Evolutionary conservation across 116 monocot genomes (phyloP).

Genomic region (Posidonia oceanica): DNA sequence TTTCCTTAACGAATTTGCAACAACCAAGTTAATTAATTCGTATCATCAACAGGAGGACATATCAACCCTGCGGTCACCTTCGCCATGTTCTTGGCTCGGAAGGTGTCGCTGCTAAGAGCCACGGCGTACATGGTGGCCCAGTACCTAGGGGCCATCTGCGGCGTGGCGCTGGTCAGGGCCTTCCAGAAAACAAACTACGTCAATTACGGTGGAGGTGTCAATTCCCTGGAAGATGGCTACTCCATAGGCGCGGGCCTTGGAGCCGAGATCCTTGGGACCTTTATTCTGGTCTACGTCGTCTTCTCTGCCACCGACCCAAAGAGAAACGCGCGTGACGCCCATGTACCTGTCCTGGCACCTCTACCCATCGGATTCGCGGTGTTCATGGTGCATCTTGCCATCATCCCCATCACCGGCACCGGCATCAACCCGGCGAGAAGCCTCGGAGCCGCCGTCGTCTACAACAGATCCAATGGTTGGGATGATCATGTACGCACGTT

Average conservation of each 20-base stretch:
- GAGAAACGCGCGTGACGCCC: constrained; percentile 63
- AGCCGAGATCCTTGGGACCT: constrained; percentile 84
- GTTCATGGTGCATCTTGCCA: constrained; percentile 51
- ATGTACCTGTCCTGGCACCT: constrained; percentile 38
- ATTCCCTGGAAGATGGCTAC: constrained; percentile 9
- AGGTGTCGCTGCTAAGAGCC: constrained; percentile 5
- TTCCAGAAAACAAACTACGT: constrained; percentile 12
- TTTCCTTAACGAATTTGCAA: too few relatives aligned
- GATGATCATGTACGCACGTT: constrained; percentile 24
- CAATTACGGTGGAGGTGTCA: constrained; percentile 11
- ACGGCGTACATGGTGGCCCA: constrained; percentile 10
- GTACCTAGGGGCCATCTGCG: constrained; percentile 21
- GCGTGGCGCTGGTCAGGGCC: constrained; percentile 19
- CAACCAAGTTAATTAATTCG: too few relatives aligned
- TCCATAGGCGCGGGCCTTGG: constrained; percentile 44
- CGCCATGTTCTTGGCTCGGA: constrained; percentile 8
- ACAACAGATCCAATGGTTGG: constrained; percentile 34
- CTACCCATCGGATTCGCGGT: constrained; percentile 49
- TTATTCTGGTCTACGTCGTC: constrained; percentile 81
- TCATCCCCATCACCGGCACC: constrained; percentile 49
- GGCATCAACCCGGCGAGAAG: constrained; percentile 56
- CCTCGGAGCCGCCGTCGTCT: constrained; percentile 42
- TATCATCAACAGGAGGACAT: constrained; percentile 10
- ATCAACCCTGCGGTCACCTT: constrained; percentile 12
- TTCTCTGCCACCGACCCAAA: constrained; percentile 87